Percentiles rank a stretch among this genome's conserved stretches.
These are phyloP conservation scores for Chlorella sp. DNA, from an alignment of 139 green algal species.

Conservation along the genomic window DNA sequence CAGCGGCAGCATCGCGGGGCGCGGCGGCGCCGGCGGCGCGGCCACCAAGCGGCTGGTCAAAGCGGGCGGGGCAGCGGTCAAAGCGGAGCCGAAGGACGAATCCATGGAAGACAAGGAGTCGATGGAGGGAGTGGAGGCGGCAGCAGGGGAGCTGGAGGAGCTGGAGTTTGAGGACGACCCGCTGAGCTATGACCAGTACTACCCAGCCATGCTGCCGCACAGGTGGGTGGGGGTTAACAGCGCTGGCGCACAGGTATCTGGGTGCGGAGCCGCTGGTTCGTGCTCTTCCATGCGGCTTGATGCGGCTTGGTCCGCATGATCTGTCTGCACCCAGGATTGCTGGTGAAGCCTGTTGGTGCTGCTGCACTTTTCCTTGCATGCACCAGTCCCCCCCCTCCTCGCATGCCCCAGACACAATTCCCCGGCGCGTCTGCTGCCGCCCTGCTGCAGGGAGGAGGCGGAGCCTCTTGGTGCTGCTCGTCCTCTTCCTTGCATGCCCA, in stretches of 20 bases:
- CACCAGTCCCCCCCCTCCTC: no score
- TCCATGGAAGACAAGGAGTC: neutral
- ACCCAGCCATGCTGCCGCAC: constrained; percentile 43
- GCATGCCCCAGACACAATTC: no score
- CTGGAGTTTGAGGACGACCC: neutral
- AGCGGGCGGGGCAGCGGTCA: constrained; percentile 10
- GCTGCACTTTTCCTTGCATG: no score
- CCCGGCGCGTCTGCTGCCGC: no score
- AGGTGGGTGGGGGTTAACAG: neutral
- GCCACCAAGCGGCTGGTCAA: neutral
- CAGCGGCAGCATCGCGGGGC: neutral
- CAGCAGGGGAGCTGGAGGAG: neutral
- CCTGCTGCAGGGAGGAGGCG: neutral
- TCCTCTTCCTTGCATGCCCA: no score
- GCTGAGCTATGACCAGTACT: constrained; percentile 63
- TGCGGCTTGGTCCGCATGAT: no score
- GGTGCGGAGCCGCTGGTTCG: no score
- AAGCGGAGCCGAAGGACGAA: constrained; percentile 10
- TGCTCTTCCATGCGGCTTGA: no score
- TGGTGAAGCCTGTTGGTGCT: no score
- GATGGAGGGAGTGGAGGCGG: neutral
- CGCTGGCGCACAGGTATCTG: no score
- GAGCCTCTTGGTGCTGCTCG: no score
- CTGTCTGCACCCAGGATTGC: no score
- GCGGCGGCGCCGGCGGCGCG: constrained; percentile 6